phyloP scores from a whole-genome alignment of 2,329 filamentous ascomycete genomes.

The Domatiomyces globalis region DNA sequence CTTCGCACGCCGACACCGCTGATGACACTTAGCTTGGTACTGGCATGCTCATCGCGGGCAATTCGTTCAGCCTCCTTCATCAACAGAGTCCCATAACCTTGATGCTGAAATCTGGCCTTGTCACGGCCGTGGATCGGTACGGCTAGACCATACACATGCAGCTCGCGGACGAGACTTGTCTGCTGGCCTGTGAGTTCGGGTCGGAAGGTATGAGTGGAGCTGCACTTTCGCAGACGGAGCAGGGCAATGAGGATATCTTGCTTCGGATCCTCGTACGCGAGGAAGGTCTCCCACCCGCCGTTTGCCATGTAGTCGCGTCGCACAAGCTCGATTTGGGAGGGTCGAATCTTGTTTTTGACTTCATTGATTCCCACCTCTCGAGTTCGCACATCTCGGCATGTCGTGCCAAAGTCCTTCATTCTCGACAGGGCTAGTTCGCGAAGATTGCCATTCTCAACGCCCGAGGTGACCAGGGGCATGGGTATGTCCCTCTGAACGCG shows the following conservation, averaged over 20 bases:
- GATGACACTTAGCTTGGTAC: conserved; percentile 88
- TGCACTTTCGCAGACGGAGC: conserved; percentile 79
- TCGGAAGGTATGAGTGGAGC: conserved; percentile 79
- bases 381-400: conserved; percentile 89
- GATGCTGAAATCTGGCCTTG: conserved; percentile 94
- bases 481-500: conserved; percentile 96
- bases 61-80: conserved; percentile 99
- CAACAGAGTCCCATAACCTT: conserved; percentile 84
- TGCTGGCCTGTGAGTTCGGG: conserved; percentile 74
- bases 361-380: conserved; percentile 97
- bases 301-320: conserved; percentile 90
- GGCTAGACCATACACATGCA: conserved; percentile 93
- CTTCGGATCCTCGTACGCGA: conserved; percentile 95
- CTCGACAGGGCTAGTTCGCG: conserved; percentile 85
- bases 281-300: conserved; percentile 94
- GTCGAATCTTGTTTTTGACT: conserved; percentile 96
- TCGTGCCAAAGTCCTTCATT: conserved; percentile 98
- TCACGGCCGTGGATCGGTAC: conserved; percentile 96
- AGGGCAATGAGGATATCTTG: conserved; percentile 94
- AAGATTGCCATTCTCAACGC: conserved; percentile 94
- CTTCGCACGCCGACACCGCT: conserved; percentile 93
- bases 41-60: conserved; percentile 84
- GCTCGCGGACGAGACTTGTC: conserved; percentile 79
- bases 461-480: conserved; percentile 98
- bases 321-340: conserved; percentile 89